Percentiles rank a stretch among this genome's conserved stretches.
Conservation (phyloP, 2,329 filamentous ascomycete genomes). For the Aspergillus flavus region DNA sequence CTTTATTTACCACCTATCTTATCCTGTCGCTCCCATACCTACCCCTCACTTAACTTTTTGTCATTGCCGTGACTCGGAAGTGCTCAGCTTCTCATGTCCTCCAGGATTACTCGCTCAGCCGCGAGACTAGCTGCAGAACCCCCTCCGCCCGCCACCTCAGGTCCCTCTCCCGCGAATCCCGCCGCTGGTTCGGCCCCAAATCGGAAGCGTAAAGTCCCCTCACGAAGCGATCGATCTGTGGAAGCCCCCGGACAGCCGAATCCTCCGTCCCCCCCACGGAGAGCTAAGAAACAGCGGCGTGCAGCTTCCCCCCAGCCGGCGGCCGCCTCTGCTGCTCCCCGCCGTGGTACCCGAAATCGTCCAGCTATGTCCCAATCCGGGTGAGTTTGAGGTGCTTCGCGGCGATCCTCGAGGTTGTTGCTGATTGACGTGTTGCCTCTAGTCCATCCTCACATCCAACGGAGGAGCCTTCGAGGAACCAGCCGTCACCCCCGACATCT, state of each 20-base stretch:
- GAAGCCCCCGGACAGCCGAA: conserved; percentile 38
- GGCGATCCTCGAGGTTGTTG: conserved; percentile 17
- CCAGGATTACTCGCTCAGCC: conserved; percentile 94
- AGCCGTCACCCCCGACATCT: conserved; percentile 62
- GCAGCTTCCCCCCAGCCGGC: conserved; percentile 50
- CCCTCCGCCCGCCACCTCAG: conserved; percentile 46
- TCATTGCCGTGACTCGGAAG: conserved; percentile 21
- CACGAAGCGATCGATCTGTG: conserved; percentile 51
- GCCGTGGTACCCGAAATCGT: conserved; percentile 40
- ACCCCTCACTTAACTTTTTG: conserved; percentile 8
- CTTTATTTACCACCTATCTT: background rate
- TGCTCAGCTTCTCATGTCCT: conserved; percentile 76
- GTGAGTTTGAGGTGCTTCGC: conserved; percentile 27
- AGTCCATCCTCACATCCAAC: conserved; percentile 67
- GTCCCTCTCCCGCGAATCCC: conserved; percentile 41
- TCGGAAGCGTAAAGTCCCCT: conserved; percentile 76
- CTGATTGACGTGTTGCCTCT: conserved; percentile 23
- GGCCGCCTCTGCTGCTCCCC: conserved; percentile 45
- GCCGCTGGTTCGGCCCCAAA: conserved; percentile 52
- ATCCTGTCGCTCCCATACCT: background rate
- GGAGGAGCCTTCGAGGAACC: conserved; percentile 61
- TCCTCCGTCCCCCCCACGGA: conserved; percentile 50
- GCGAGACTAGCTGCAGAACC: conserved; percentile 80
- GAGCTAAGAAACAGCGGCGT: conserved; percentile 72
- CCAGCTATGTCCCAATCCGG: conserved; percentile 47